Conservation (phyloP, 305 asterid genomes). For the Caryopteris hybrid region DNA sequence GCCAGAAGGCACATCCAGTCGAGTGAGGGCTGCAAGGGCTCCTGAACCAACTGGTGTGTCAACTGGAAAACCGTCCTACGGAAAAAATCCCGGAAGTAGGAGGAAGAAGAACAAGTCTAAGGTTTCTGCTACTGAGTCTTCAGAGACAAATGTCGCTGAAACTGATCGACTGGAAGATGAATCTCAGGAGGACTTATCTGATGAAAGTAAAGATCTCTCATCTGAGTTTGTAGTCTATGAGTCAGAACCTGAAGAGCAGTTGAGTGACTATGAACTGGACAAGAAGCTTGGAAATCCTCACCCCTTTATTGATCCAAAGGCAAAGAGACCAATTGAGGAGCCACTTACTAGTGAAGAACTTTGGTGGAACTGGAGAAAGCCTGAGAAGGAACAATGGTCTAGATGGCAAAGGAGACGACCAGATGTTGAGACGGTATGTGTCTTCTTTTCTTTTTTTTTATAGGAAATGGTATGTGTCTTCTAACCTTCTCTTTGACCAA, state of each 20-base stretch:
- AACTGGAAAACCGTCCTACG: slow-evolving; percentile 77
- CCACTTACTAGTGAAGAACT: slow-evolving; percentile 83
- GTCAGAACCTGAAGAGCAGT: slow-evolving; percentile 53
- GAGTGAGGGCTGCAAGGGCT: slow-evolving; percentile 80
- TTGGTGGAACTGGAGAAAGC: slow-evolving; percentile 99
- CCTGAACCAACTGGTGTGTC: slow-evolving; percentile 83
- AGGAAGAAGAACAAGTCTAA: slow-evolving; percentile 57
- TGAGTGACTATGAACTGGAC: slow-evolving; percentile 70
- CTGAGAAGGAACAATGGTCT: slow-evolving; percentile 95
- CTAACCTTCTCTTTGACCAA: too few relatives aligned
- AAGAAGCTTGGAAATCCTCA: slow-evolving; percentile 81
- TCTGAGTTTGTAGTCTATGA: slow-evolving; percentile 74
- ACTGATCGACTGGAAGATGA: slow-evolving; percentile 40
- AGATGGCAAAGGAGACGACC: slow-evolving; percentile 98
- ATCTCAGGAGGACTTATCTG: slow-evolving; percentile 38
- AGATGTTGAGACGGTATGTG: slow-evolving; percentile 84
- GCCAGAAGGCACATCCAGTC: slow-evolving; percentile 95
- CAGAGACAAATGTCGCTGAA: slow-evolving; percentile 30
- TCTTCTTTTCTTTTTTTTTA: slow-evolving; percentile 1
- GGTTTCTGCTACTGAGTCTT: slow-evolving; percentile 42
- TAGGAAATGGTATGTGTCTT: not conserved
- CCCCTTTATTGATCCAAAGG: slow-evolving; percentile 79
- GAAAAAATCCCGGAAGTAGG: slow-evolving; percentile 91
- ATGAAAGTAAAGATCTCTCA: slow-evolving; percentile 41
- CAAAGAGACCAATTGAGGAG: slow-evolving; percentile 56